Conservation (phyloP, 1,139 yeast genomes). For the Zygosaccharomyces pseudobailii region DNA sequence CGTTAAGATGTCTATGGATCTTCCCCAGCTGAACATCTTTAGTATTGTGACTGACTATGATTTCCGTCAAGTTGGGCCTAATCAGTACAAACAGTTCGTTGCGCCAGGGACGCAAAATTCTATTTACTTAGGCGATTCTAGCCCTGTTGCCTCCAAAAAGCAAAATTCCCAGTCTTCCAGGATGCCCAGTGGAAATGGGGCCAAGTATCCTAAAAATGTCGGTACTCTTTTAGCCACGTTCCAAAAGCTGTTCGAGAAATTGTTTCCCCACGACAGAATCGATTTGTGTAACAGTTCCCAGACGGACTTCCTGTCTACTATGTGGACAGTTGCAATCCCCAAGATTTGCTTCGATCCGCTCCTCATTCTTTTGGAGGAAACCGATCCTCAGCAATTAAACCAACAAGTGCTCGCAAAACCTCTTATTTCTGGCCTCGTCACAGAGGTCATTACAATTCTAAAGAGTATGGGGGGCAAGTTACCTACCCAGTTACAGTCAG, state of each 20-base stretch:
- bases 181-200: slow-evolving; percentile 4
- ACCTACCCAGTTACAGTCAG: slow-evolving; percentile 38
- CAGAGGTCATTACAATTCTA: slow-evolving; percentile 68
- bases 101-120: slow-evolving; percentile 13
- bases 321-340: slow-evolving; percentile 83
- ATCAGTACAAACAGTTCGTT: slow-evolving; percentile 34
- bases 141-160: slow-evolving; percentile 21
- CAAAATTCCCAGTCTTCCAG: slow-evolving; percentile 2
- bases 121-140: slow-evolving; percentile 25
- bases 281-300: slow-evolving; percentile 37
- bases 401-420: slow-evolving; percentile 80
- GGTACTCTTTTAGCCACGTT: slow-evolving; percentile 26
- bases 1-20: slow-evolving; percentile 38
- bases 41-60: slow-evolving; percentile 66
- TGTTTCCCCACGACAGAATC: slow-evolving; percentile 37
- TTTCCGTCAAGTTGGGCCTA: slow-evolving; percentile 41
- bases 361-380: slow-evolving; percentile 65
- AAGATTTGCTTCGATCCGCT: slow-evolving; percentile 74
- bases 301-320: slow-evolving; percentile 62
- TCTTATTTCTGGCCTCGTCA: slow-evolving; percentile 68
- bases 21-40: slow-evolving; percentile 40
- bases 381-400: slow-evolving; percentile 53
- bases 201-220: slow-evolving; percentile 24
- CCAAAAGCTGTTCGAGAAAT: slow-evolving; percentile 27
- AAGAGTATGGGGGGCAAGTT: slow-evolving; percentile 67